A percentile compares a stretch with the other conserved stretches of the same genome.
Conservation (phyloP, 2,329 filamentous ascomycete species). For the Beauveria caledonica region DNA sequence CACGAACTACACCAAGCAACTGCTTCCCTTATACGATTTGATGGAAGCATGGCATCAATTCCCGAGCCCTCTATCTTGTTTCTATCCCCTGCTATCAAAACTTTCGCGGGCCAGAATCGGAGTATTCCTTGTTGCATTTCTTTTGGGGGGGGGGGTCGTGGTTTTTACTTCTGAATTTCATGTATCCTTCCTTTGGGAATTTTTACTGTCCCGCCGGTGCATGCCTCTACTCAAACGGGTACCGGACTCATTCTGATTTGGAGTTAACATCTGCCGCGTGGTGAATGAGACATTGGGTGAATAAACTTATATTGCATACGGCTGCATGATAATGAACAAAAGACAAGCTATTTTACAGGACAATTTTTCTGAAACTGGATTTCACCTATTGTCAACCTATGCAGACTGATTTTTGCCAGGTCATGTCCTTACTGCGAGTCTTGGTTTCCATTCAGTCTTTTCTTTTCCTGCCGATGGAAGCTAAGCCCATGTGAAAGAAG, state of each 20-base stretch:
- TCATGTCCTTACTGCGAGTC: background rate
- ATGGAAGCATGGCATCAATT: background rate
- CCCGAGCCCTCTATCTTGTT: background rate
- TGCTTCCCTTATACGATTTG: background rate
- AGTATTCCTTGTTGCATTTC: background rate
- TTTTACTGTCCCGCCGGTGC: background rate
- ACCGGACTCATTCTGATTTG: background rate
- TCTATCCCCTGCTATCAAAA: background rate
- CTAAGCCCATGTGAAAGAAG: slow-evolving; percentile 35
- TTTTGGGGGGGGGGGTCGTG: background rate
- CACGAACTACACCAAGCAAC: background rate
- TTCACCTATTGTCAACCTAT: background rate
- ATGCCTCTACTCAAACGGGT: background rate
- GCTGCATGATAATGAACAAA: background rate
- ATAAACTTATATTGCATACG: background rate
- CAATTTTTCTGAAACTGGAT: background rate
- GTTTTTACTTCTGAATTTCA: background rate
- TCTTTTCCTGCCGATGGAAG: slow-evolving; percentile 28
- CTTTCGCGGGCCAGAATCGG: background rate
- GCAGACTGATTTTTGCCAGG: background rate
- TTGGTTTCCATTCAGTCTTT: slow-evolving; percentile 12
- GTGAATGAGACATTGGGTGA: background rate
- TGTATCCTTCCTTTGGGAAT: background rate
- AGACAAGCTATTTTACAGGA: background rate
- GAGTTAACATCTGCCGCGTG: background rate